Evolutionary conservation across 495 filamentous ascomycete genomes (phyloP), one percentile per base, ranked within the genome.

Genomic region (Penicillium lividum): DNA sequence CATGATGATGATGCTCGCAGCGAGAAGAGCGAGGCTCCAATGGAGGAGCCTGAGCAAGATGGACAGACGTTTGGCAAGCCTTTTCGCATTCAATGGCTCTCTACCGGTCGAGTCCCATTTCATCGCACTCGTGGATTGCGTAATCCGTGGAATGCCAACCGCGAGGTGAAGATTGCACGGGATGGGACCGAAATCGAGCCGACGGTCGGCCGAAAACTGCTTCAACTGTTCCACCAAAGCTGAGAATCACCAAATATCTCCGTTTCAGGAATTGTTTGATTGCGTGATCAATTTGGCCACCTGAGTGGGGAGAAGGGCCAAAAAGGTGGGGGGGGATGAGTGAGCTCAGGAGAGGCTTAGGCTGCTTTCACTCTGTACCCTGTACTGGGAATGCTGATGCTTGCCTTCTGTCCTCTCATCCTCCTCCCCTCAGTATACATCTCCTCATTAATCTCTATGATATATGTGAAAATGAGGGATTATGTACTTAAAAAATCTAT

Each of bases 141-240:
- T n/a, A 98, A 98, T 66, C 86, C 89, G 3, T 97, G 93, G 94
- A 98, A 98, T 70, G 87, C 91, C 1, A 96, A 97, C 67, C 79
- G 94, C 46, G 94, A 97, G 65, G 91, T 98, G 47, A 98, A 98
- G 69, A 96, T 98, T 63, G 94, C 94, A 8, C 82, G 94, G 63
- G 94, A 98, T 70, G 94, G 92, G 5, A 98, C 94, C 0, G 94
- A 97, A 73, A 78, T 98, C 18, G 93, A 98, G 70, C 89, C 93
- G 46, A 83, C 72, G 45, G 84, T 96, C 27, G 94, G 93, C 11
- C 85, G 84, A 61, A 84, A 84, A 64, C 74, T 98, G 33, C 75
- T 94, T 43, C 83, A 88, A 51, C 81, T 96, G 63, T 97, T 98
- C 68, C 85, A 93, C 45, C 28, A 54, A 34, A 25, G 29, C 33